A percentile compares a stretch with the other conserved stretches of the same genome.
These are phyloP conservation scores for Parachaetomium inaequale DNA, from an alignment of 495 filamentous ascomycete species.

Conservation along the genomic window DNA sequence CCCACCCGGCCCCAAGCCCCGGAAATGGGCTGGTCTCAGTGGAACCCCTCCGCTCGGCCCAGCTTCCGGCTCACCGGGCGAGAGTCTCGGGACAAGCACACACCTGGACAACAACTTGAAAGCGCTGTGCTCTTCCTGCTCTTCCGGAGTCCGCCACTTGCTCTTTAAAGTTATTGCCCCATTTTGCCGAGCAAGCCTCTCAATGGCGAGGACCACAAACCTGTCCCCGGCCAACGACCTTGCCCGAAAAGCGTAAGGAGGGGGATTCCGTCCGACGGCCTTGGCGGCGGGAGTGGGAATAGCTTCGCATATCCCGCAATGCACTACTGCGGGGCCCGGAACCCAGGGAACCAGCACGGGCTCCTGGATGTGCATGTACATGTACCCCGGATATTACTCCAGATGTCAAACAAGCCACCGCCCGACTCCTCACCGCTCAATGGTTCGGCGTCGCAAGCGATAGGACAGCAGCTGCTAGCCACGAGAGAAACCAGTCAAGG, in stretches of 20 bases:
- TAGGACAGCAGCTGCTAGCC: conserved; percentile 15
- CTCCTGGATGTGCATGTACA: not conserved
- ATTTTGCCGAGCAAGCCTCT: too few species aligned
- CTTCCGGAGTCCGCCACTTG: too few species aligned
- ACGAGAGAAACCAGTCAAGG: conserved; percentile 18
- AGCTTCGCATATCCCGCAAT: conserved; percentile 22
- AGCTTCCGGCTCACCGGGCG: too few species aligned
- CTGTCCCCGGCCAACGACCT: too few species aligned
- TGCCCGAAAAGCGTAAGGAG: not conserved
- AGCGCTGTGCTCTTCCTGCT: too few species aligned
- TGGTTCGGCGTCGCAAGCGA: not conserved
- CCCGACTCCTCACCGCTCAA: not conserved
- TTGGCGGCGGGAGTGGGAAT: conserved; percentile 23
- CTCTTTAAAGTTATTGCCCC: too few species aligned
- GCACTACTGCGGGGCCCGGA: not conserved
- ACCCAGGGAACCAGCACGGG: not conserved
- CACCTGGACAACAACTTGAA: too few species aligned
- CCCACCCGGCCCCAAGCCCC: conserved; percentile 19
- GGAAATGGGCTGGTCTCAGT: conserved; percentile 22
- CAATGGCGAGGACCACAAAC: too few species aligned
- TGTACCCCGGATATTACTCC: conserved; percentile 4
- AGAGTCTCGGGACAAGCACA: too few species aligned
- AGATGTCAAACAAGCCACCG: not conserved
- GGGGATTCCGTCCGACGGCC: not conserved
- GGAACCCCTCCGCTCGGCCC: too few species aligned